Base-by-base conservation (phyloP, 345 rosid species). In the Hirschfeldia incana region DNA sequence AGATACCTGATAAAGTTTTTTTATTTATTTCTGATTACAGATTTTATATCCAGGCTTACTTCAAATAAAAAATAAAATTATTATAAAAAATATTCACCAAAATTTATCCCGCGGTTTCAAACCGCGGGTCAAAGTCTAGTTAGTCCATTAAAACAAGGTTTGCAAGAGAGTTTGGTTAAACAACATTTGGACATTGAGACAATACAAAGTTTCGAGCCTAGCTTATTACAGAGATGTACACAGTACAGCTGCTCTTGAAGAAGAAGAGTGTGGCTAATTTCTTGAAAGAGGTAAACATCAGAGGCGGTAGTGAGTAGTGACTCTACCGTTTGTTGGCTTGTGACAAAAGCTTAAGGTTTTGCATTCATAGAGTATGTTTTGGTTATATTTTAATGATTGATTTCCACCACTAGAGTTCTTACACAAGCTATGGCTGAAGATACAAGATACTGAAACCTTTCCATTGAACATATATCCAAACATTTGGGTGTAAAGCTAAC, bases 151-250 rank as follows among this genome's bases (percentile, higher is more conserved):
- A 36, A 4, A 87, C 77, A 32, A 21, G 21, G 21, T 21, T 21
- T 21, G 21, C 21, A 21, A 21, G 21, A 32, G 33, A 32, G 33
- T 3, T 32, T 32, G 33, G 33, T 32, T 32, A 32, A 32, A 5
- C 33, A 32, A 32, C 92, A 88, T 59, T 67, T 88, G 85, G 97
- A 91, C 65, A 53, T 89, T 15, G 87, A 86, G 57, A 85, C 87
- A 3, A 83, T 91, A 64, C 84, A 86, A 28, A 60, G 83, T 9
- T 32, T 79, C 80, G 33, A 51, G 78, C 34, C 78, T 85, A 58
- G 5, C 53, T 5, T 86, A 88, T 76, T 86, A 87, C 78, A 87
- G 91, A 44, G 97, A 91, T 74, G 21, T 21, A 21, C 21, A 21
- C 21, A 21, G 76, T 91, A 6, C 81, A 87, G 60, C 36, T 33